Percentiles rank a stretch among this genome's conserved stretches.
phyloP scores from a whole-genome alignment of 176 grass and related monocot species.

The Aegilops speltoides region DNA sequence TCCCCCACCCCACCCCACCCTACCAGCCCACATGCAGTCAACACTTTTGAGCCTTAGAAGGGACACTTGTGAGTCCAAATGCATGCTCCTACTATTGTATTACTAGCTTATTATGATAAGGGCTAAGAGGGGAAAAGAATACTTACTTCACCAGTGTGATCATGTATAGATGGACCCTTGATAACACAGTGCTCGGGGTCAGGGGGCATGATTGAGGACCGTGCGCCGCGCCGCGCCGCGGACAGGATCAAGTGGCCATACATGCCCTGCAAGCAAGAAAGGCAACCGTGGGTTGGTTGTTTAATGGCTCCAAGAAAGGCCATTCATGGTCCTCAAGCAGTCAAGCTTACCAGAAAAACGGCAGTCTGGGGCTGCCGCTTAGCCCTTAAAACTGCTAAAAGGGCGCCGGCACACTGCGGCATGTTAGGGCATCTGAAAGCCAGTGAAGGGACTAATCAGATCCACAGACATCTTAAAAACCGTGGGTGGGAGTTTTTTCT shows the following conservation, averaged over 20 bases:
- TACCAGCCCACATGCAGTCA: slow-evolving; percentile 37
- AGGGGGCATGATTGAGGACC: slow-evolving; percentile 44
- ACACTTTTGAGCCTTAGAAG: slow-evolving; percentile 46
- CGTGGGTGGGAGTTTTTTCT: neutral
- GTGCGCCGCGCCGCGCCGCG: slow-evolving; percentile 21
- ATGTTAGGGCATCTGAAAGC: slow-evolving; percentile 6
- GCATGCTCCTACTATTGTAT: slow-evolving; percentile 37
- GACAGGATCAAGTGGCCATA: slow-evolving; percentile 58
- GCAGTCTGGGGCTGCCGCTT: slow-evolving; percentile 23
- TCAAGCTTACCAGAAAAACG: slow-evolving; percentile 41
- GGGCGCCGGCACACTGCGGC: slow-evolving; percentile 21
- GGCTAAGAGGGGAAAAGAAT: slow-evolving; percentile 11
- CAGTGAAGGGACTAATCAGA: too few species aligned
- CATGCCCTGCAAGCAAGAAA: slow-evolving; percentile 50
- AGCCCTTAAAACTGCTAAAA: slow-evolving; percentile 42
- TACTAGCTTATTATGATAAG: slow-evolving; percentile 24
- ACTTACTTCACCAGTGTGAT: slow-evolving; percentile 32
- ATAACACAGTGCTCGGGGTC: slow-evolving; percentile 30
- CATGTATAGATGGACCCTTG: slow-evolving; percentile 38
- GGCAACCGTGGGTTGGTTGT: slow-evolving; percentile 32
- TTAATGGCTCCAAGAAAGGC: slow-evolving; percentile 35
- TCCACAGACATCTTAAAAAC: slow-evolving; percentile 11
- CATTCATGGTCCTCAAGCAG: slow-evolving; percentile 42
- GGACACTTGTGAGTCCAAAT: slow-evolving; percentile 51
- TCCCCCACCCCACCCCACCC: slow-evolving; percentile 7